A percentile compares a stretch with the other conserved stretches of the same genome.
Evolutionary conservation across 2,329 filamentous ascomycete species (phyloP).

Genomic region (Cucurbitaria berberidis): DNA sequence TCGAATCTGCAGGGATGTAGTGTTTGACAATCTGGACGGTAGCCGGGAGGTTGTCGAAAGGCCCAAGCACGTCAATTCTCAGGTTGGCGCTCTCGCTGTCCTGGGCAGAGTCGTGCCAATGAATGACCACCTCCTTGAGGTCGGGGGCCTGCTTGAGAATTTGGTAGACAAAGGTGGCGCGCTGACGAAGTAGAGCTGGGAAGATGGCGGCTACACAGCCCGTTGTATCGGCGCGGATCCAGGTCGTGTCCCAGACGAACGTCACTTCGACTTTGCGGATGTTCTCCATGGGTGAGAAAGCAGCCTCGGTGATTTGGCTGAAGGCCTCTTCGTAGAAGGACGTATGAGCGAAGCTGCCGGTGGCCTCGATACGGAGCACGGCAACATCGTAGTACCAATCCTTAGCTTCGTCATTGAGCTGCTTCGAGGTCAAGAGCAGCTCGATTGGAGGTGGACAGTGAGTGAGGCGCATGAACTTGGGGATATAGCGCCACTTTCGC

Average conservation of each 20-base stretch:
- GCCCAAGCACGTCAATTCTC: conserved; percentile 30
- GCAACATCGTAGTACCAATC: conserved; percentile 45
- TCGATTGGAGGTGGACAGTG: conserved; percentile 38
- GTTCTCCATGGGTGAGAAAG: conserved; percentile 44
- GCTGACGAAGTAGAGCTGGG: conserved; percentile 34
- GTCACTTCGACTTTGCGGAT: conserved; percentile 40
- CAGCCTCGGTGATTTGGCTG: conserved; percentile 33
- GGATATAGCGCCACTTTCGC: conserved; percentile 43
- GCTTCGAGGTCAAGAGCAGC: conserved; percentile 38
- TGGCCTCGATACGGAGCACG: conserved; percentile 38
- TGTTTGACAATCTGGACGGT: conserved; percentile 33
- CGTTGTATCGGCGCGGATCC: conserved; percentile 31
- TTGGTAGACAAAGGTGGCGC: conserved; percentile 28
- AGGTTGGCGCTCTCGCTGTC: conserved; percentile 29
- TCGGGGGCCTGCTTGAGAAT: conserved; percentile 35
- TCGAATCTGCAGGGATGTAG: conserved; percentile 32
- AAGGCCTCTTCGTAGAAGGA: conserved; percentile 42
- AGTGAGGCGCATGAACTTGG: conserved; percentile 41
- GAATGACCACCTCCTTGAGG: conserved; percentile 33
- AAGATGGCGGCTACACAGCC: conserved; percentile 32
- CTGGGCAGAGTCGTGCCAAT: conserved; percentile 42
- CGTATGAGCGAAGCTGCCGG: conserved; percentile 42
- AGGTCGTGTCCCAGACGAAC: conserved; percentile 45
- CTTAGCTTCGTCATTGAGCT: conserved; percentile 37
- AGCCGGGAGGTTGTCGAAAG: conserved; percentile 28